Evolutionary conservation across 2,329 filamentous ascomycete species (phyloP), one percentile per base, ranked within the genome.

Genomic region (Trichoderma atroviride): DNA sequence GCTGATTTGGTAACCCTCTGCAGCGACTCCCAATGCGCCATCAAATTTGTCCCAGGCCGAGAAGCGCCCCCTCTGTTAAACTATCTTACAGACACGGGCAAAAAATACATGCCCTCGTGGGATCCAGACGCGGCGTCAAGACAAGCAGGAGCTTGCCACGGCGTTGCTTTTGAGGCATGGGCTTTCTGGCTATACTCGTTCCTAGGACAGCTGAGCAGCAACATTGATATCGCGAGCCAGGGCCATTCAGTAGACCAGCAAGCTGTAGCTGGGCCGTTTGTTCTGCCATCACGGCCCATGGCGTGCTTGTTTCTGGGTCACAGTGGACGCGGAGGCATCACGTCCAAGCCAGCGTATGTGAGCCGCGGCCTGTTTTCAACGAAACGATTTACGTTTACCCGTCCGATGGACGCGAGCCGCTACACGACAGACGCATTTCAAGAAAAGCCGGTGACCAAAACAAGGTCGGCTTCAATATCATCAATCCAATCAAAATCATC

Each of bases 101-200:
- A 79, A 66, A 74, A 74, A 14, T 74, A 74, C 11, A 70, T 74
- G 13, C 76, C 75, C 4, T 73, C 75, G 2, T 79, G 78, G 75
- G 74, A 78, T 53, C 74, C 72, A 2, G 76, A 77, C 24, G 75
- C 79, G 7, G 73, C 75, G 19, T 72, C 70, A 14, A 74, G 73
- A 40, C 73, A 78, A n/a, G 72, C 73, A 19, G 71, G 74, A 16
- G 76, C 75, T 5, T 81, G 80, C 35, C 78, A 80, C 47, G 76
- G 74, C 1, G 74, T 77, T 4, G 75, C 78, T 1, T 82, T 81
- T 43, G 80, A 82, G 69, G 70, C 76, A 1, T 82, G 80, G 79
- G 79, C 78, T 0, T 82, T 83, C 59, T 83, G 81, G 80, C 72
- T 82, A 4, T 81, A 81, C 70, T 76, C 79, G 5, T 76, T 82